Conservation (phyloP, 176 grass and related monocot genomes). For the Lolium rigidum region DNA sequence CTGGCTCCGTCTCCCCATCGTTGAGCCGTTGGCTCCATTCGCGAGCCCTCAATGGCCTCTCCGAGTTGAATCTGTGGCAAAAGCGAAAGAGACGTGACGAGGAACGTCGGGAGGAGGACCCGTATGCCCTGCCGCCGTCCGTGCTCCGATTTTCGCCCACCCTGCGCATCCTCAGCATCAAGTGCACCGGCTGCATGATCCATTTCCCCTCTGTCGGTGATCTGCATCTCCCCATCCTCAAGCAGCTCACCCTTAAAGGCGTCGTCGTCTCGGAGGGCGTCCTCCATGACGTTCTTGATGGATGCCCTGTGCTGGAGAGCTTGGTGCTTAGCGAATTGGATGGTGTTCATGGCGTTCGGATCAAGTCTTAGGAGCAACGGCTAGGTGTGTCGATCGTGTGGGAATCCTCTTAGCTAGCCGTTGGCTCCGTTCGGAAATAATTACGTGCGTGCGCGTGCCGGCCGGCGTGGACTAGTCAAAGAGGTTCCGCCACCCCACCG, state of each 20-base stretch:
- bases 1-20: background rate
- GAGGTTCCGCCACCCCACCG: no score
- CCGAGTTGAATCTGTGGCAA: background rate
- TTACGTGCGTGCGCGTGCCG: no score
- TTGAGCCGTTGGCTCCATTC: background rate
- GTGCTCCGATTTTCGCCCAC: background rate
- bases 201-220: background rate
- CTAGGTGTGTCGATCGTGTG: no score
- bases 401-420: no score
- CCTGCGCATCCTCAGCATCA: constrained; percentile 15
- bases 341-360: no score
- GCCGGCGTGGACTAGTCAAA: no score
- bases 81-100: background rate
- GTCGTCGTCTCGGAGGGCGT: background rate
- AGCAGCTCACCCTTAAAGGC: background rate
- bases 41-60: background rate
- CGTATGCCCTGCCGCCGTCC: background rate
- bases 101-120: background rate
- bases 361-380: no score
- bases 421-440: no score
- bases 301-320: background rate
- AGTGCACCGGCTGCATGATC: background rate
- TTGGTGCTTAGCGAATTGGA: constrained; percentile 5
- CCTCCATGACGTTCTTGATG: background rate
- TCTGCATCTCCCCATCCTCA: background rate